Evolutionary conservation across 1,139 yeast genomes (phyloP).

Genomic region (Suzukiozyma palmioleophila): DNA sequence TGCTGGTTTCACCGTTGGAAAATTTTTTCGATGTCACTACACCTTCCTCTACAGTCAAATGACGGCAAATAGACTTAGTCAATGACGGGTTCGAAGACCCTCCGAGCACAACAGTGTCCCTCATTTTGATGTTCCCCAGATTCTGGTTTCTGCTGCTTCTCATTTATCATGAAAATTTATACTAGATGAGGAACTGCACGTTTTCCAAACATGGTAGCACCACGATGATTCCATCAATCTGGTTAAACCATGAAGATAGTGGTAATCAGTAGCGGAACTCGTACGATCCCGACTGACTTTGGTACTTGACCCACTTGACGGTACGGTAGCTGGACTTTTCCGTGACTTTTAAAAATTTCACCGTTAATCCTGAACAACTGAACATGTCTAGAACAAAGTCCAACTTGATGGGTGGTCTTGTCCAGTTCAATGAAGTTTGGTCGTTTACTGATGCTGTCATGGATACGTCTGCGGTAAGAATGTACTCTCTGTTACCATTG

Average conservation of each 20-base stretch:
- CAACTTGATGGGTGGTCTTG: slow-evolving; percentile 74
- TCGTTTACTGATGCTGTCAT: slow-evolving; percentile 15
- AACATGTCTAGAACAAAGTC: slow-evolving; percentile 72
- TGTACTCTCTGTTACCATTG: slow-evolving; percentile 62
- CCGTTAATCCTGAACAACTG: slow-evolving; percentile 73
- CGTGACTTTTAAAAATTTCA: slow-evolving; percentile 64
- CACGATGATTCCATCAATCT: neutral
- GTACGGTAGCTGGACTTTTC: slow-evolving; percentile 67
- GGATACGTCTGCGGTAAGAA: slow-evolving; percentile 50
- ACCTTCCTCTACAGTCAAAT: slow-evolving; percentile 59
- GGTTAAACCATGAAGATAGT: neutral
- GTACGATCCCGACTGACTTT: slow-evolving; percentile 71
- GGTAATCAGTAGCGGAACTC: slow-evolving; percentile 59
- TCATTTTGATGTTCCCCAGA: slow-evolving; percentile 35
- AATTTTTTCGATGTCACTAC: slow-evolving; percentile 55
- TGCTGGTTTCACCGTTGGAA: slow-evolving; percentile 86
- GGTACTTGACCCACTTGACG: slow-evolving; percentile 84
- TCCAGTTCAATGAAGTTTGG: slow-evolving; percentile 40
- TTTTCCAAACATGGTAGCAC: neutral
- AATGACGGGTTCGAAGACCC: slow-evolving; percentile 72
- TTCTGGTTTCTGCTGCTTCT: neutral
- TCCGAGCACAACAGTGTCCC: slow-evolving; percentile 72
- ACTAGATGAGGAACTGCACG: neutral
- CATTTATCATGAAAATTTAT: neutral
- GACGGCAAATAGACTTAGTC: slow-evolving; percentile 57